Conservation (phyloP, 108 stramenopile genomes). For the Mayamaea pseudoterrestris region DNA sequence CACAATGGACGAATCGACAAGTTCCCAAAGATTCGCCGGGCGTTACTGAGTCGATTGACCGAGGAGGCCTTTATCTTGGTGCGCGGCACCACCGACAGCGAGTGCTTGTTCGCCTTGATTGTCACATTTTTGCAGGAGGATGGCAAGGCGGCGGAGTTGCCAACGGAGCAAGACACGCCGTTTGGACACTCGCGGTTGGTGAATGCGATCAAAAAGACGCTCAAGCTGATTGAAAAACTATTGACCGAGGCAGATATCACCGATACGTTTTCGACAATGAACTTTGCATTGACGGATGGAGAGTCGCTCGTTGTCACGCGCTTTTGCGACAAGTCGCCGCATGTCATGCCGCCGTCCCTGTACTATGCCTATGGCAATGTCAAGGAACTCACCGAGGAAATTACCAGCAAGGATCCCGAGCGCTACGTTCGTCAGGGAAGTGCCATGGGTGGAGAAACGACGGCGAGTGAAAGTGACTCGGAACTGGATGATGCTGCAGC, state of each 20-base stretch:
- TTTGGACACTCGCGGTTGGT: constrained; percentile 10
- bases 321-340: constrained; percentile 24
- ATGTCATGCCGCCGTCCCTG: constrained; percentile 16
- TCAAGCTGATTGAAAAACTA: constrained; percentile 7
- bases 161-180: constrained; percentile 4
- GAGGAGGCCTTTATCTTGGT: constrained; percentile 22
- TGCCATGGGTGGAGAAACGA: no score
- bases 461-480: no score
- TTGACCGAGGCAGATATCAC: constrained; percentile 3
- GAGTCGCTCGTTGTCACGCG: constrained; percentile 24
- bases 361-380: constrained; percentile 17
- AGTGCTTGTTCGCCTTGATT: constrained; percentile 27
- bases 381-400: not conserved
- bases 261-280: constrained; percentile 7
- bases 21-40: constrained; percentile 8
- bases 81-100: constrained; percentile 25
- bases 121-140: constrained; percentile 18
- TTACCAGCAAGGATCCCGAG: not conserved
- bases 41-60: constrained; percentile 8
- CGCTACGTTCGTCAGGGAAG: not conserved
- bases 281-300: constrained; percentile 37
- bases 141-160: constrained; percentile 2
- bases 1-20: constrained; percentile 13
- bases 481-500: no score
- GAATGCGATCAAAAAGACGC: constrained; percentile 13